phyloP scores from a whole-genome alignment of 148 eudicot genomes.

The Rhododendron simsii region DNA sequence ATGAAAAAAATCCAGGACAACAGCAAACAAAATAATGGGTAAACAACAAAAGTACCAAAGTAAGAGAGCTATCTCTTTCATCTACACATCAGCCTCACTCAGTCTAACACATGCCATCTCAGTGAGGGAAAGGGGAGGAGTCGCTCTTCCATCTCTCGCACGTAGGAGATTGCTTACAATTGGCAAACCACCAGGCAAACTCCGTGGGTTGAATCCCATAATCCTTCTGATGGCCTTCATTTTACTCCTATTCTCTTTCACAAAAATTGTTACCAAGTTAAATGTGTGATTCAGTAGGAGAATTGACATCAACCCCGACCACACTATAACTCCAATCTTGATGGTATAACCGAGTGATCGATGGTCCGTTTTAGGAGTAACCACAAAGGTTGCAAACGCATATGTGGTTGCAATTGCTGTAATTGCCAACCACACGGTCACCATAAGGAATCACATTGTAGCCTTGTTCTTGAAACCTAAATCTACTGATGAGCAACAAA shows the following conservation, averaged over 20 bases:
- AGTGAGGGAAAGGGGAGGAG: too few species aligned
- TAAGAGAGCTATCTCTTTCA: too few species aligned
- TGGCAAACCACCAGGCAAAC: not conserved
- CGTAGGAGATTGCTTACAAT: too few species aligned
- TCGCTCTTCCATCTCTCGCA: too few species aligned
- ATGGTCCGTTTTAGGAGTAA: not conserved
- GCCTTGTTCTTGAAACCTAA: not conserved
- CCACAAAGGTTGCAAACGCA: not conserved
- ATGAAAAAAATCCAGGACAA: too few species aligned
- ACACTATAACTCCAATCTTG: not conserved
- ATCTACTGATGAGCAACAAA: constrained; percentile 4
- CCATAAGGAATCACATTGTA: not conserved
- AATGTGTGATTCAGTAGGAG: not conserved
- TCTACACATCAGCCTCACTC: too few species aligned
- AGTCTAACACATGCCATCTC: too few species aligned
- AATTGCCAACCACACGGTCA: constrained; percentile 10
- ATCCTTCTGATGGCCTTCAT: not conserved
- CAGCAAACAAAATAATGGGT: too few species aligned
- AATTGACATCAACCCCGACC: not conserved
- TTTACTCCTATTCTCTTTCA: not conserved
- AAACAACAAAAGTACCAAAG: too few species aligned
- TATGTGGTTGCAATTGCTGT: constrained; percentile 3
- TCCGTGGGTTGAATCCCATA: too few species aligned
- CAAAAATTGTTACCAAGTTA: not conserved
- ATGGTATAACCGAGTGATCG: not conserved